Evolutionary conservation across 768 basidiomycete genomes (phyloP).

Genomic region (Suillus clintonianus): DNA sequence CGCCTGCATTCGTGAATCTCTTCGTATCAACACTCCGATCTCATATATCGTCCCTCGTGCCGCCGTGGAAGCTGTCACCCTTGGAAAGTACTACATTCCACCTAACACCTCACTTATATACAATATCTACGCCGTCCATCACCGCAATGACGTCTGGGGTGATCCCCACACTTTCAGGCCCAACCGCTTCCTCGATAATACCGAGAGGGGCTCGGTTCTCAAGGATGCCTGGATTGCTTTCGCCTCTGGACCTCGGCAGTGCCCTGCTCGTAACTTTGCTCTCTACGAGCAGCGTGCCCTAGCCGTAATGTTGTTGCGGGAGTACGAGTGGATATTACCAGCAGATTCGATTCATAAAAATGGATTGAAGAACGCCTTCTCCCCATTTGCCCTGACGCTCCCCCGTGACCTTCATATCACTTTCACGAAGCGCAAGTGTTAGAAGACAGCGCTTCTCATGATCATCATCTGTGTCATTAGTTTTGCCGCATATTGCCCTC

Average conservation of each 20-base stretch:
- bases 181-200: conserved; percentile 26
- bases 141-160: conserved; percentile 28
- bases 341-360: conserved; percentile 24
- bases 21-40: conserved; percentile 36
- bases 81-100: conserved; percentile 36
- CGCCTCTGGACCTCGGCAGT: conserved; percentile 35
- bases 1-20: conserved; percentile 42
- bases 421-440: conserved; percentile 19
- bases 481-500: background rate
- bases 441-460: background rate
- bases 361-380: conserved; percentile 35
- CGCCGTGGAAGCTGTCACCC: background rate
- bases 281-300: conserved; percentile 36
- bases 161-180: conserved; percentile 33
- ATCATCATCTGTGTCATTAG: background rate
- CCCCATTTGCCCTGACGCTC: conserved; percentile 35
- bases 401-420: conserved; percentile 35
- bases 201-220: background rate
- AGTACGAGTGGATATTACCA: conserved; percentile 38
- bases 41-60: conserved; percentile 24
- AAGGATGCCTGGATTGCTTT: conserved; percentile 30
- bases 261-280: conserved; percentile 32
- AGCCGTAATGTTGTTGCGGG: conserved; percentile 33
- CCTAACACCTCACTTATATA: conserved; percentile 31
- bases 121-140: conserved; percentile 36